Evolutionary conservation across 169 alveolate species (phyloP), one percentile per base, ranked within the genome.

Genomic region (Besnoitia besnoiti): DNA sequence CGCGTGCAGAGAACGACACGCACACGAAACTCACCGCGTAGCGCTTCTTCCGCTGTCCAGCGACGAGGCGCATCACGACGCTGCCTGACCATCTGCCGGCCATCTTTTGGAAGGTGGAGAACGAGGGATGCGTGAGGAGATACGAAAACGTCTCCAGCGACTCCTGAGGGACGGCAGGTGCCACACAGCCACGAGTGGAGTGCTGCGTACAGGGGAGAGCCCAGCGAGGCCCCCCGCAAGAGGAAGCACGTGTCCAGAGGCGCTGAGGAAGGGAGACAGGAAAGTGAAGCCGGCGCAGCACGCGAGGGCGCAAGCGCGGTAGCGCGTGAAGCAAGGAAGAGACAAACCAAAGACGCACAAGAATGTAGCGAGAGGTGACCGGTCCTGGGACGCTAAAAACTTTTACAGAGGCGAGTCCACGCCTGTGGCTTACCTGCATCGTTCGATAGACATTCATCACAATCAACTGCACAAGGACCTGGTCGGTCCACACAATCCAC

Each of bases 381-480:
- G 0, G 80, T 33, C 40, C n/a, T n/a, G n/a, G n/a, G n/a, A n/a
- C n/a, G n/a, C n/a, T n/a, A n/a, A n/a, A n/a, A n/a, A n/a, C n/a
- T n/a, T n/a, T n/a, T n/a, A n/a, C n/a, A n/a, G n/a, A n/a, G n/a
- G n/a, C n/a, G n/a, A n/a, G n/a, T n/a, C n/a, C n/a, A n/a, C n/a
- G n/a, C n/a, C n/a, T n/a, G n/a, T n/a, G n/a, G n/a, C n/a, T n/a
- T 24, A 80, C 80, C 80, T 67, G 80, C 46, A 61, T 51, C 44
- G 80, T 62, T 47, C 92, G 35, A n/a, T 88, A 88, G 59, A 88
- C 73, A 61, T 88, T 88, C 47, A 88, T 88, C 7, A 88, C 92
- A n/a, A 88, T 73, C 51, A 88, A 85, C 50, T 88, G 92, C 3
- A 88, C 92, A 40, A 62, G 47, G 35, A 67, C 92, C 2, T 88